phyloP scores from a whole-genome alignment of 768 basidiomycete species.

The Lyophyllum shimeji region DNA sequence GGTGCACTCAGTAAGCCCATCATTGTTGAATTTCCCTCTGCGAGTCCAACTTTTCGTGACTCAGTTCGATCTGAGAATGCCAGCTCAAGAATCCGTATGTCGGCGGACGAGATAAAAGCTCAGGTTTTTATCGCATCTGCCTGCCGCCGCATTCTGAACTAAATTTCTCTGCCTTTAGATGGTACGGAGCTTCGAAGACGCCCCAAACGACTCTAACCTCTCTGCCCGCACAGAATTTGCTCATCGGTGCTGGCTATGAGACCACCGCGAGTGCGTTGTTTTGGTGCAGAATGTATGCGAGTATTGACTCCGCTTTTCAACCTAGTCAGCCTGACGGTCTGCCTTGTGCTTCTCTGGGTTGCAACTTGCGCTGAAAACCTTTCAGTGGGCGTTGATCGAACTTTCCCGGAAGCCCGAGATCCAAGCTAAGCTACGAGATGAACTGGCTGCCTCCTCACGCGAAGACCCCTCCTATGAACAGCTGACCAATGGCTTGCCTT shows the following conservation, averaged over 20 bases:
- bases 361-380: neutral
- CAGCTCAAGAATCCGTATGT: neutral
- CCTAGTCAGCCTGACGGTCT: neutral
- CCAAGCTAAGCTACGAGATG: constrained; percentile 31
- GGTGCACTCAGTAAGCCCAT: constrained; percentile 19
- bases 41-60: too few relatives aligned
- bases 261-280: neutral
- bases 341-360: neutral
- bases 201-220: neutral
- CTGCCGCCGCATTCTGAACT: neutral
- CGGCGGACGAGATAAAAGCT: neutral
- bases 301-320: too few relatives aligned
- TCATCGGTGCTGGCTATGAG: neutral
- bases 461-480: constrained; percentile 14
- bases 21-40: too few relatives aligned
- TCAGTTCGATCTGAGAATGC: neutral
- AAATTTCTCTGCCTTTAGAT: neutral
- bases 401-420: constrained; percentile 27
- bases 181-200: neutral
- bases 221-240: neutral
- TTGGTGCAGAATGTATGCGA: neutral
- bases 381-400: constrained; percentile 37
- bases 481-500: constrained; percentile 11
- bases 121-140: neutral
- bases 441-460: constrained; percentile 19